A percentile compares a stretch with the other conserved stretches of the same genome.
These are phyloP conservation scores for Fusarium odoratissimum DNA, from an alignment of 2,329 filamentous ascomycete genomes.

Conservation along the genomic window DNA sequence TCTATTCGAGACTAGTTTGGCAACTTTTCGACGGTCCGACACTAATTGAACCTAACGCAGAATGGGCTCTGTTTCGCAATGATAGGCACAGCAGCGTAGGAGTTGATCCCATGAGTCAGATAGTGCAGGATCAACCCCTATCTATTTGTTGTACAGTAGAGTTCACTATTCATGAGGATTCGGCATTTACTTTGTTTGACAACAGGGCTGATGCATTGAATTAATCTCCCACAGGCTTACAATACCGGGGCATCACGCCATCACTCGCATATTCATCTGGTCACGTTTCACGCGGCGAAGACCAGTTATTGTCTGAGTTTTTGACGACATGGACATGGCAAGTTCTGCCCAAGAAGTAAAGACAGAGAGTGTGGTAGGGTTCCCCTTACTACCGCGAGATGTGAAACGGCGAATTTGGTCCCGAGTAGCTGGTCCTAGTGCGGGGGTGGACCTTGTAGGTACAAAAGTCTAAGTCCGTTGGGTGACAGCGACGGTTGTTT, in stretches of 20 bases:
- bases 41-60: slow-evolving; percentile 13
- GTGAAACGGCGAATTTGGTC: slow-evolving; percentile 38
- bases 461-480: slow-evolving; percentile 1
- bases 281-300: slow-evolving; percentile 41
- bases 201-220: slow-evolving; percentile 27
- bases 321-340: slow-evolving; percentile 25
- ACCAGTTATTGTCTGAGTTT: slow-evolving; percentile 21
- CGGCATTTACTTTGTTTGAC: slow-evolving; percentile 4
- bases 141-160: not conserved
- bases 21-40: slow-evolving; percentile 13
- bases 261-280: slow-evolving; percentile 43
- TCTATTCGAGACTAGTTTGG: slow-evolving; percentile 15
- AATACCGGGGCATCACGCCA: slow-evolving; percentile 35
- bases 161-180: not conserved
- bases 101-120: slow-evolving; percentile 10
- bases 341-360: slow-evolving; percentile 5
- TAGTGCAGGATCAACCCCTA: slow-evolving; percentile 11
- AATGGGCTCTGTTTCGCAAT: slow-evolving; percentile 30
- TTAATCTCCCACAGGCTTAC: slow-evolving; percentile 40
- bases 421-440: slow-evolving; percentile 43
- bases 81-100: not conserved
- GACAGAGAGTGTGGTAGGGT: not conserved
- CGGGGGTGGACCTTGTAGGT: slow-evolving; percentile 44
- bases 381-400: slow-evolving; percentile 17
- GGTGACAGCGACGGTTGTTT: slow-evolving; percentile 35